Evolutionary conservation across 73 alveolate genomes (phyloP), one percentile per base, ranked within the genome.

Genomic region (Effrenium voratum): DNA sequence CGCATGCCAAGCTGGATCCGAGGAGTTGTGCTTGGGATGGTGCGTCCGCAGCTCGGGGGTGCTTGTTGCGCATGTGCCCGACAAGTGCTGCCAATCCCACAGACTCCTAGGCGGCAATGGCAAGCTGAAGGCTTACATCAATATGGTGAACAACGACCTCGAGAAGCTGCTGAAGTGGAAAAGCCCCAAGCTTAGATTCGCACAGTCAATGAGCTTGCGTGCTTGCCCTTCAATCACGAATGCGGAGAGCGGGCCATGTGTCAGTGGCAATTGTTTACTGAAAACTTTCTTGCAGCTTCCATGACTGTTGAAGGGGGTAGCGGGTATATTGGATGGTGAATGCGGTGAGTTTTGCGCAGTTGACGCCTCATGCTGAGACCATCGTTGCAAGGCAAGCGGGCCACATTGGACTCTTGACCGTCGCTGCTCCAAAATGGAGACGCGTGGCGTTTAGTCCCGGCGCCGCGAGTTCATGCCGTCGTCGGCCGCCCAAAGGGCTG

Each of bases 151-250:
- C 86, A 76, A 90, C 73, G 97, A 90, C 75, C 59, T 90, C 38
- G 97, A 90, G 76, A 90, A 90, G 75, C 30, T 90, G 75, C 97
- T 90, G 76, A 90, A 90, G 97, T 90, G 97, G 97, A 90, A 90
- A 40, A 90, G 97, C 57, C 12, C 22, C 30, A 55, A 57, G n/a
- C 28, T 57, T n/a, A n/a, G n/a, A n/a, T n/a, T n/a, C n/a, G n/a
- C n/a, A n/a, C n/a, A n/a, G n/a, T n/a, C n/a, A n/a, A n/a, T n/a
- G n/a, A n/a, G n/a, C n/a, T n/a, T n/a, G n/a, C n/a, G n/a, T n/a
- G n/a, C n/a, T n/a, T n/a, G n/a, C n/a, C n/a, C n/a, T n/a, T n/a
- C n/a, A n/a, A n/a, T n/a, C n/a, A n/a, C n/a, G n/a, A n/a, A n/a
- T n/a, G n/a, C n/a, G n/a, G n/a, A n/a, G n/a, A n/a, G n/a, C n/a